These are phyloP conservation scores for Pachysolen tannophilus DNA, from an alignment of 805 yeast genomes.

Conservation along the genomic window DNA sequence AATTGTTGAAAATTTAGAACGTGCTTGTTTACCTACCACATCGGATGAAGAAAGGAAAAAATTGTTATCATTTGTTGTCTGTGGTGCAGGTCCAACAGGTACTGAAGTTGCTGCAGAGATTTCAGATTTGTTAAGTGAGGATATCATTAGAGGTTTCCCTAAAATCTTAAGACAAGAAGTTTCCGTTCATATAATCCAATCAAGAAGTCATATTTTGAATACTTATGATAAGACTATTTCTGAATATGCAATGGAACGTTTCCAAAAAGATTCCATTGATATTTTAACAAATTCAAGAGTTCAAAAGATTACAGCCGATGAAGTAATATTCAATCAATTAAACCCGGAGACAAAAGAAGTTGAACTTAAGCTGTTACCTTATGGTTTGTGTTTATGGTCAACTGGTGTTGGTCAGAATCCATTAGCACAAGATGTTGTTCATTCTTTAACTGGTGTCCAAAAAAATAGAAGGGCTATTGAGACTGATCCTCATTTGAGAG, in stretches of 20 bases:
- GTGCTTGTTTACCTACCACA: constrained; percentile 59
- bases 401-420: constrained; percentile 69
- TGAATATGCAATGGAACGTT: constrained; percentile 56
- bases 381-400: constrained; percentile 68
- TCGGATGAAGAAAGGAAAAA: constrained; percentile 54
- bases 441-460: constrained; percentile 39
- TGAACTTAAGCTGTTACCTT: constrained; percentile 44
- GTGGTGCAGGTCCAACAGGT: constrained; percentile 77
- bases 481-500: constrained; percentile 66
- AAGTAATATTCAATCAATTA: constrained; percentile 50
- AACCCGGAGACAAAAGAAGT: constrained; percentile 30
- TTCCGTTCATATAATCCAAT: constrained; percentile 62
- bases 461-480: constrained; percentile 64
- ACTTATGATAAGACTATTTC: constrained; percentile 61
- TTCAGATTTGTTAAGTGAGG: constrained; percentile 59
- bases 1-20: constrained; percentile 48
- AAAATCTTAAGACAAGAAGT: constrained; percentile 52
- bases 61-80: constrained; percentile 53
- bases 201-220: constrained; percentile 58
- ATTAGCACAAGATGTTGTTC: constrained; percentile 46
- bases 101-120: constrained; percentile 70
- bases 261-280: constrained; percentile 54
- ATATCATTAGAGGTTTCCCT: constrained; percentile 49
- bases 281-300: constrained; percentile 60
- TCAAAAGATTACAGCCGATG: constrained; percentile 44